phyloP scores from a whole-genome alignment of 2,329 filamentous ascomycete genomes.

The Ilyonectria robusta region DNA sequence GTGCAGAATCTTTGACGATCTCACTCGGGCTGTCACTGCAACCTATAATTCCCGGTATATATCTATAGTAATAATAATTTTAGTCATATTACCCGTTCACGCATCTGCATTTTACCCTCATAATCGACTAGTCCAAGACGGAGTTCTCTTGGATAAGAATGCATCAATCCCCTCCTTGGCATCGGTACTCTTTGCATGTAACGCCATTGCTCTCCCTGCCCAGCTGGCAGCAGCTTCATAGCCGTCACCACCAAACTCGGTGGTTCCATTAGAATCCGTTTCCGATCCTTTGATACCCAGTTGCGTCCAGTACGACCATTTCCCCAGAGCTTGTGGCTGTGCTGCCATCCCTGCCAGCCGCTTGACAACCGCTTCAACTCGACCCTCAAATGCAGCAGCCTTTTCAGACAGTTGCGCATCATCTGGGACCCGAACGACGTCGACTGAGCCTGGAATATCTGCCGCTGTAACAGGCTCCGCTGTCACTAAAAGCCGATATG shows the following conservation, averaged over 20 bases:
- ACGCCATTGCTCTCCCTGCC: conserved; percentile 44
- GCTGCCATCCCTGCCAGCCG: conserved; percentile 30
- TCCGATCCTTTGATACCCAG: conserved; percentile 25
- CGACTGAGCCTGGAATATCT: conserved; percentile 35
- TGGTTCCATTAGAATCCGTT: background rate
- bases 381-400: conserved; percentile 28
- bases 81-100: too few relatives aligned
- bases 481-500: conserved; percentile 39
- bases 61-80: too few relatives aligned
- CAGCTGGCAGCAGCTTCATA: conserved; percentile 39
- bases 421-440: conserved; percentile 23
- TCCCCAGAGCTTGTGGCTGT: conserved; percentile 41
- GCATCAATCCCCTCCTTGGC: conserved; percentile 42
- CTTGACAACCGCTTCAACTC: conserved; percentile 29
- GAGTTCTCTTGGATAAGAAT: conserved; percentile 37
- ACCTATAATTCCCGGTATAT: too few relatives aligned
- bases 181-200: conserved; percentile 44
- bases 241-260: conserved; percentile 31
- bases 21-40: too few relatives aligned
- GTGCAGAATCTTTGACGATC: too few relatives aligned
- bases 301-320: conserved; percentile 46
- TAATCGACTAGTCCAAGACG: conserved; percentile 32
- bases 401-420: background rate
- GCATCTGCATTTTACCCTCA: too few relatives aligned
- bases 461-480: conserved; percentile 35